Evolutionary conservation across 352 stramenopile species (phyloP).

Genomic region (Phytophthora tubulina): DNA sequence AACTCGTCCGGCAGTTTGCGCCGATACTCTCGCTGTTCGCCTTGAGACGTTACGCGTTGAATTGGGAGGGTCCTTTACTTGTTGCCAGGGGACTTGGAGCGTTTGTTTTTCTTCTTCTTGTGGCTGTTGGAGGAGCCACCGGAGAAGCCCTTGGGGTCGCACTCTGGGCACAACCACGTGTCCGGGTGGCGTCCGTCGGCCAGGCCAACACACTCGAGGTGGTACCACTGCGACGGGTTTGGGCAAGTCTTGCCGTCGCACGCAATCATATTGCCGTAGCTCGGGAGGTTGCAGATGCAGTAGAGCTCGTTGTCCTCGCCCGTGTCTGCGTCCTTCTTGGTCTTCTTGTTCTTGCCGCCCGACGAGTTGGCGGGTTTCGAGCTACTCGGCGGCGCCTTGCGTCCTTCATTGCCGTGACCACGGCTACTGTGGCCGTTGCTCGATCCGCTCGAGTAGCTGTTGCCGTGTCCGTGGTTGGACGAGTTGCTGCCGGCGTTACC

Average conservation of each 20-base stretch:
- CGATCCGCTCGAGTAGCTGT: slow-evolving; percentile 21
- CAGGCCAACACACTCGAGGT: slow-evolving; percentile 87
- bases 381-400: slow-evolving; percentile 39
- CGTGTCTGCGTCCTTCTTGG: slow-evolving; percentile 73
- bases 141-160: slow-evolving; percentile 80
- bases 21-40: slow-evolving; percentile 17
- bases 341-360: slow-evolving; percentile 58
- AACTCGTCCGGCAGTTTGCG: slow-evolving; percentile 9
- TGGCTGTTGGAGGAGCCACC: slow-evolving; percentile 68
- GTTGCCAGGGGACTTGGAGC: slow-evolving; percentile 81
- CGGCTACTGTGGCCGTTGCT: slow-evolving; percentile 36
- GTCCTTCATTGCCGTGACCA: slow-evolving; percentile 31
- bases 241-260: slow-evolving; percentile 90
- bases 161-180: slow-evolving; percentile 89
- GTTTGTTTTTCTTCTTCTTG: slow-evolving; percentile 91
- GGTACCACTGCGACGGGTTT: slow-evolving; percentile 91
- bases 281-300: slow-evolving; percentile 88
- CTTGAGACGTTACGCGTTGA: slow-evolving; percentile 16
- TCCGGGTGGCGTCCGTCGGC: slow-evolving; percentile 83
- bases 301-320: slow-evolving; percentile 91
- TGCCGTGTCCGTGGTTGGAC: slow-evolving; percentile 27
- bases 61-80: slow-evolving; percentile 45
- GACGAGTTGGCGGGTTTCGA: slow-evolving; percentile 37
- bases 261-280: slow-evolving; percentile 92
- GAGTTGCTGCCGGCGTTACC: slow-evolving; percentile 23